Base-by-base conservation (phyloP, 495 filamentous ascomycete species). In the Paragyromitra xinjiangensis region DNA sequence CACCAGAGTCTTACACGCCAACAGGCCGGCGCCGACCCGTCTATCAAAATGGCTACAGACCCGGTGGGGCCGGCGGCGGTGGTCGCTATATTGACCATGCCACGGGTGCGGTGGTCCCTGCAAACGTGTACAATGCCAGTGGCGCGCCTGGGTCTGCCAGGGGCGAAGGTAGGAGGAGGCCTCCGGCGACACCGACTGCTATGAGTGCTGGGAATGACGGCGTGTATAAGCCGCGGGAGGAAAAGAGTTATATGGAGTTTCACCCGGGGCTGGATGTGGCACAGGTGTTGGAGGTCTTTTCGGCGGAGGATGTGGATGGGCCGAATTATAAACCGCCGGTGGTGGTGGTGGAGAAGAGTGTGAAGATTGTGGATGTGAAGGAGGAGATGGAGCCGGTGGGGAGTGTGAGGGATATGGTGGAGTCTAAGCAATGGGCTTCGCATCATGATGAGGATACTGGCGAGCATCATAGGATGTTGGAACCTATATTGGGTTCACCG, bases 161-260 rank as follows among this genome's bases (percentile, higher is more conserved):
- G 84, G 85, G 12, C 84, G 86, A 66, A 74, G 53, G 42, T 83
- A 80, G 67, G 81, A 82, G 55, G 84, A 81, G 59, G 85, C 85
- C 74, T 75, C 83, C 75, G 78, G 86, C 19, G 85, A 84, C 72
- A 84, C 85, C 55, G 83, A 86, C 73, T 8, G 93, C 93, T 22
- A 91, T 93, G 48, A 93, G 93, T 29, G 88, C 93, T 29, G 93
- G 93, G 62, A 92, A 95, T 77, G 94, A 91, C 74, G 95, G 98
- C 85, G 94, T 94, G 16, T 98, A 97, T 84, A 98, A 99, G 82
- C 95, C 95, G 2, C 88, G 95, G 71, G 95, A 99, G 83, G 95
- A 99, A 84, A 90, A 94, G 69, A 92, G 93, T 14, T 99, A 94
- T 92, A 93, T 96, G 80, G 96, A 98, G 84, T 98, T 97, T 68